These are phyloP conservation scores for Pythium sukuiense DNA, from an alignment of 352 stramenopile genomes.

Conservation along the genomic window DNA sequence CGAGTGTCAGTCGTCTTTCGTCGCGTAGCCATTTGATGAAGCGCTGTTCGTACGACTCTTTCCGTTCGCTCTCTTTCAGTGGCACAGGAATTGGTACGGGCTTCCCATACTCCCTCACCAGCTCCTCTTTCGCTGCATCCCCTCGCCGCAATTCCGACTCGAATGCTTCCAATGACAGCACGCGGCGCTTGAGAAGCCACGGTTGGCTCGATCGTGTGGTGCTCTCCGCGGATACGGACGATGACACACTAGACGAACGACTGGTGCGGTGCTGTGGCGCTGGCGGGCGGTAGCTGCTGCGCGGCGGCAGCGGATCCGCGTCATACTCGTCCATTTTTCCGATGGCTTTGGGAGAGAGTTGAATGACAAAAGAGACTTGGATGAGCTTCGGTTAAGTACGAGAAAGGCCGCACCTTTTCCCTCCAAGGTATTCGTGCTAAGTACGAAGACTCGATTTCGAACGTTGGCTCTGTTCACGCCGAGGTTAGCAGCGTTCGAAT, in stretches of 20 bases:
- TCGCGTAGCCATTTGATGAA: constrained; percentile 4
- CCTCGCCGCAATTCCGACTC: not conserved
- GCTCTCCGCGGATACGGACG: not conserved
- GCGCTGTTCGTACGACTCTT: not conserved
- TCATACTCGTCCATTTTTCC: not conserved
- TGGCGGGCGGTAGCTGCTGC: not conserved
- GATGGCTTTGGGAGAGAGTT: not conserved
- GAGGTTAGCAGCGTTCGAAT: not conserved
- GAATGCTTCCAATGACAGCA: constrained; percentile 1
- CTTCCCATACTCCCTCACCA: not conserved
- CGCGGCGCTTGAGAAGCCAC: constrained; percentile 1
- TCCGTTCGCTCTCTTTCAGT: not conserved
- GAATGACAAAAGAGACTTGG: not conserved
- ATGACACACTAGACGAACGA: not conserved
- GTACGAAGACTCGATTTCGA: not conserved
- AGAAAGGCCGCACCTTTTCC: not conserved
- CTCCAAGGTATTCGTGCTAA: not conserved
- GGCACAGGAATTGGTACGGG: constrained; percentile 1
- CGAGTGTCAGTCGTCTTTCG: not conserved
- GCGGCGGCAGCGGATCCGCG: not conserved
- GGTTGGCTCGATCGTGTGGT: not conserved
- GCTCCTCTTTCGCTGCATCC: not conserved
- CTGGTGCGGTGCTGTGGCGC: not conserved
- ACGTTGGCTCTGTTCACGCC: not conserved
- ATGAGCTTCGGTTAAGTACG: not conserved